These are phyloP conservation scores for Puccinia triticina DNA, from an alignment of 1,284 basidiomycete species.

Conservation along the genomic window DNA sequence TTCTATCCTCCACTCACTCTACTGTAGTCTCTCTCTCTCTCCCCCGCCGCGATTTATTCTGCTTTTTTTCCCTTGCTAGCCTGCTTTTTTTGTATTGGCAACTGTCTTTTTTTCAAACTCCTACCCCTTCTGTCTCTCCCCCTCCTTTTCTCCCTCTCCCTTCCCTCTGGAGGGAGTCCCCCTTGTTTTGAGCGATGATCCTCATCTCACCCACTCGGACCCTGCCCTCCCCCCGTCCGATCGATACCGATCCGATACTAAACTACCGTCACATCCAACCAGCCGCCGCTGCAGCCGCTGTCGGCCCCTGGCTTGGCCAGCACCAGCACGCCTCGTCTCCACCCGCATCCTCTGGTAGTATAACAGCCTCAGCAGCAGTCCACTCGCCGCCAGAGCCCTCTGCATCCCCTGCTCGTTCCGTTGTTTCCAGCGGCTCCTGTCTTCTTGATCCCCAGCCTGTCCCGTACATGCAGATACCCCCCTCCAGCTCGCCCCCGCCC, in stretches of 20 bases:
- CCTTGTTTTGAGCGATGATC: constrained; percentile 45
- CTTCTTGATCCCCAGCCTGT: neutral
- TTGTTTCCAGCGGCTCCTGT: neutral
- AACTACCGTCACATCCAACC: constrained; percentile 46
- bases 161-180: constrained; percentile 3
- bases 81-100: neutral
- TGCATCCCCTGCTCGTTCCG: constrained; percentile 23
- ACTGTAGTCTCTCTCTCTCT: neutral
- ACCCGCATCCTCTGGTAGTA: neutral
- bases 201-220: constrained; percentile 50
- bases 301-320: constrained; percentile 50
- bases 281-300: constrained; percentile 49
- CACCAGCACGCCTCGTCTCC: neutral
- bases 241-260: constrained; percentile 49
- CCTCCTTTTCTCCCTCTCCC: constrained; percentile 25
- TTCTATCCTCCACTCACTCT: constrained; percentile 8
- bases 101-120: constrained; percentile 16
- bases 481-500: constrained; percentile 7
- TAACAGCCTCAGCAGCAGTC: neutral
- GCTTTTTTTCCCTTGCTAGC: constrained; percentile 20
- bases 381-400: constrained; percentile 26
- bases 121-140: neutral
- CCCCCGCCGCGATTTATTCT: neutral
- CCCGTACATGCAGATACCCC: neutral
- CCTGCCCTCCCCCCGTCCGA: constrained; percentile 50